Conservation (phyloP, 495 filamentous ascomycete species). For the Saxispiralis lemnorum region DNA sequence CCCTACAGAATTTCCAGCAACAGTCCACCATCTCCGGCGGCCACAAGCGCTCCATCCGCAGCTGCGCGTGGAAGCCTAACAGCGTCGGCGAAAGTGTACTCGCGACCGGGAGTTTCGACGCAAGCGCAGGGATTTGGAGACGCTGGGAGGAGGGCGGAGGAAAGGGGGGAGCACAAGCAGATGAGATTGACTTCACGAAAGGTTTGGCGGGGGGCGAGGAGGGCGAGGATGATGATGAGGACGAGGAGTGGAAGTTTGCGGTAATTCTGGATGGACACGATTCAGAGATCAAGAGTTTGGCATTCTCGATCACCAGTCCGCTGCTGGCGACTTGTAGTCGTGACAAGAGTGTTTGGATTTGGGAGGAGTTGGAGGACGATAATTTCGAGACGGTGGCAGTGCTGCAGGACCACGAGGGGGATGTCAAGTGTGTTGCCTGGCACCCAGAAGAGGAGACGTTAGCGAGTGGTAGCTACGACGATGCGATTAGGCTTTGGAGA, state of each 20-base stretch:
- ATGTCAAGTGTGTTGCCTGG: conserved; percentile 89
- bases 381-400: conserved; percentile 94
- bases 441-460: conserved; percentile 64
- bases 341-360: conserved; percentile 96
- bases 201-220: conserved; percentile 12
- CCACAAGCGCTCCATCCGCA: conserved; percentile 71
- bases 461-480: conserved; percentile 77
- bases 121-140: conserved; percentile 75
- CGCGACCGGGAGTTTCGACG: conserved; percentile 84
- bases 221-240: conserved; percentile 30
- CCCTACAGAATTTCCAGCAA: conserved; percentile 56
- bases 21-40: conserved; percentile 68
- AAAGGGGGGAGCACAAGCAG: conserved; percentile 13
- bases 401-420: conserved; percentile 78
- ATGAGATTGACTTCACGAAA: conserved; percentile 21
- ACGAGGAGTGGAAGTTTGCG: conserved; percentile 70
- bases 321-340: conserved; percentile 75
- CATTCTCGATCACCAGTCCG: conserved; percentile 56
- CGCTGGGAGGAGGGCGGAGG: conserved; percentile 34
- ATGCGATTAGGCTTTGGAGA: conserved; percentile 72
- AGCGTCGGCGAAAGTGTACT: conserved; percentile 42
- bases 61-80: conserved; percentile 66
- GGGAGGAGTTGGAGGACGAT: conserved; percentile 88
- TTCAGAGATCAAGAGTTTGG: conserved; percentile 73
- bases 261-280: conserved; percentile 86